Conservation (phyloP, 106 monocot genomes). For the Acorus gramineus region DNA sequence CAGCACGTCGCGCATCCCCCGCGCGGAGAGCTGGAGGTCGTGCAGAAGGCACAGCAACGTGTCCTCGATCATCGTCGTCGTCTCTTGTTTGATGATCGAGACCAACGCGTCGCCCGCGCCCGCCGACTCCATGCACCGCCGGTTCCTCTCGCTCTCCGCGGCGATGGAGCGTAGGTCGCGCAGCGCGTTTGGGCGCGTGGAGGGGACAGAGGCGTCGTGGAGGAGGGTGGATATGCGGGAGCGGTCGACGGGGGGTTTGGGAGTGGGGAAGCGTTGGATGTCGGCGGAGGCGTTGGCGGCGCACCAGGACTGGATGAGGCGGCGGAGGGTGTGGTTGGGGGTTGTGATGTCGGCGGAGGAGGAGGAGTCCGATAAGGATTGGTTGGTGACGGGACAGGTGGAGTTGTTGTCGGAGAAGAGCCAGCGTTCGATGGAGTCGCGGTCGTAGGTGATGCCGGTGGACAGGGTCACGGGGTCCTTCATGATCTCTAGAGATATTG, state of each 20-base stretch:
- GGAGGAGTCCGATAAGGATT: conserved; percentile 8
- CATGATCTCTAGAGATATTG: conserved; percentile 76
- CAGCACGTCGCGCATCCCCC: background rate
- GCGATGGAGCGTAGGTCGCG: conserved; percentile 21
- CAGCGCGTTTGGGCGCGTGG: background rate
- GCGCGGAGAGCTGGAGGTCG: background rate
- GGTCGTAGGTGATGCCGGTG: conserved; percentile 87
- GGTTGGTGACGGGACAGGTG: conserved; percentile 66
- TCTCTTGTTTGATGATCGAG: conserved; percentile 14
- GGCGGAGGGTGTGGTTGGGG: background rate
- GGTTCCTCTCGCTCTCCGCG: conserved; percentile 31
- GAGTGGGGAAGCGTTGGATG: conserved; percentile 53
- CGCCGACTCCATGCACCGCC: conserved; percentile 10
- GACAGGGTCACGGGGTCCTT: conserved; percentile 69
- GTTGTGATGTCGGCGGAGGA: conserved; percentile 20
- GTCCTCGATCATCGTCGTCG: background rate
- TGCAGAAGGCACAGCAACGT: background rate
- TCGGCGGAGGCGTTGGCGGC: conserved; percentile 27
- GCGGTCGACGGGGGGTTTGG: conserved; percentile 24
- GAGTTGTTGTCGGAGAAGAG: conserved; percentile 29
- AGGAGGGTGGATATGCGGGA: conserved; percentile 30
- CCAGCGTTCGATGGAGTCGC: conserved; percentile 71
- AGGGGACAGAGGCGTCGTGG: background rate
- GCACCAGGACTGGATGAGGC: conserved; percentile 62
- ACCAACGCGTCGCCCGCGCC: conserved; percentile 30